Percentiles rank a stretch among this genome's conserved stretches.
These are phyloP conservation scores for Termitomyces titanicus DNA, from an alignment of 768 basidiomycete species.

Conservation along the genomic window DNA sequence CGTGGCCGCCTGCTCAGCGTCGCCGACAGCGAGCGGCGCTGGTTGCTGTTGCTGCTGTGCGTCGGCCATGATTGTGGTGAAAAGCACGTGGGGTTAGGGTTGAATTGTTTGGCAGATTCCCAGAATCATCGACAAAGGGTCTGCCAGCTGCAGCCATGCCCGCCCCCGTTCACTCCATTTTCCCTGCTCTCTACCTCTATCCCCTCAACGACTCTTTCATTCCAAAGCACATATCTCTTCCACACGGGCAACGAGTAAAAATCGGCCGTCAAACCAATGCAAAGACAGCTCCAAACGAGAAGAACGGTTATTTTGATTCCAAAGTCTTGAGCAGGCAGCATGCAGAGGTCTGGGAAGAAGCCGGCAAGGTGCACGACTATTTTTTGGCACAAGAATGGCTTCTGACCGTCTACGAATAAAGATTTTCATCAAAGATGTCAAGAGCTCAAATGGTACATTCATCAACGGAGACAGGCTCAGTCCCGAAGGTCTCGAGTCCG, in stretches of 20 bases:
- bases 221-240: slow-evolving; percentile 90
- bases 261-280: slow-evolving; percentile 96
- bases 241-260: slow-evolving; percentile 67
- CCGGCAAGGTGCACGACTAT: slow-evolving; percentile 59
- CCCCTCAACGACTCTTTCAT: slow-evolving; percentile 93
- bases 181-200: slow-evolving; percentile 66
- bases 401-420: slow-evolving; percentile 26
- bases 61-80: not conserved
- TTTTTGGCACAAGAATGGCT: too few relatives aligned
- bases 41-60: not conserved
- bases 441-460: slow-evolving; percentile 97
- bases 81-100: slow-evolving; percentile 14
- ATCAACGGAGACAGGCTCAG: slow-evolving; percentile 94
- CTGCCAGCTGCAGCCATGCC: slow-evolving; percentile 25
- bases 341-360: slow-evolving; percentile 97
- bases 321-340: slow-evolving; percentile 93
- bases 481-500: slow-evolving; percentile 84
- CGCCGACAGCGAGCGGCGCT: not conserved
- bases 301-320: slow-evolving; percentile 96
- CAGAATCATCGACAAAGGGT: slow-evolving; percentile 4
- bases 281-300: slow-evolving; percentile 88
- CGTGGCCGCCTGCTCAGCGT: not conserved
- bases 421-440: slow-evolving; percentile 99
- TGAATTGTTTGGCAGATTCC: slow-evolving; percentile 14
- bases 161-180: slow-evolving; percentile 24